phyloP scores from a whole-genome alignment of 164 flowering plant genomes.

The Liquidambar formosana region DNA sequence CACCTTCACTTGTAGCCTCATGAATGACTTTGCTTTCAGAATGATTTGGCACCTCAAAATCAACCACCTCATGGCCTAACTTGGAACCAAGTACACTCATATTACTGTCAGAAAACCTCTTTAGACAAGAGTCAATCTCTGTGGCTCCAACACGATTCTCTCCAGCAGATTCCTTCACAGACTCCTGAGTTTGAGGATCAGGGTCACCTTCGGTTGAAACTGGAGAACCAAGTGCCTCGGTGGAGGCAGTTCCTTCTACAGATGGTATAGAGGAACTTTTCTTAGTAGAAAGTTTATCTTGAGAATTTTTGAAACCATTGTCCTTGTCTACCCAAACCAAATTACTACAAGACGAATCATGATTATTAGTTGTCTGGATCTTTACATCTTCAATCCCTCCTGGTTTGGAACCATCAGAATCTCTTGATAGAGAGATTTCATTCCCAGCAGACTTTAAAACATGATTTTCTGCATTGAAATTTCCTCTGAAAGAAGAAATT shows the following conservation, averaged over 20 bases:
- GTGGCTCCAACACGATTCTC: background rate
- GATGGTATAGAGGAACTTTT: background rate
- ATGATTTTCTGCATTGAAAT: background rate
- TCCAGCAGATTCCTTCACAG: background rate
- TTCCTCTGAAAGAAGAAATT: background rate
- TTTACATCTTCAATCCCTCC: too few species aligned
- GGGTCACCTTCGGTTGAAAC: background rate
- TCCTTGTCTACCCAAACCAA: too few species aligned
- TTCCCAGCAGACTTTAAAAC: background rate
- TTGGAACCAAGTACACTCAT: background rate
- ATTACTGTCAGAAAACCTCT: background rate
- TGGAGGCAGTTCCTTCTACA: background rate
- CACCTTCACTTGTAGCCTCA: background rate
- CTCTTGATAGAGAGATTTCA: background rate
- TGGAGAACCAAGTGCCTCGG: background rate
- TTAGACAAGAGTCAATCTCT: background rate
- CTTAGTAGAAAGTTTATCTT: background rate
- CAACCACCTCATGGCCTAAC: background rate
- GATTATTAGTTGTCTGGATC: too few species aligned
- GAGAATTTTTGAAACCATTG: background rate
- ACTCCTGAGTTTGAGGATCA: background rate
- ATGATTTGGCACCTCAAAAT: too few species aligned
- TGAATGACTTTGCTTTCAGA: background rate
- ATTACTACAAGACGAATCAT: too few species aligned
- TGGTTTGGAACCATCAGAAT: too few species aligned